Evolutionary conservation across 768 basidiomycete genomes (phyloP).

Genomic region (Pleurotus sapidus): DNA sequence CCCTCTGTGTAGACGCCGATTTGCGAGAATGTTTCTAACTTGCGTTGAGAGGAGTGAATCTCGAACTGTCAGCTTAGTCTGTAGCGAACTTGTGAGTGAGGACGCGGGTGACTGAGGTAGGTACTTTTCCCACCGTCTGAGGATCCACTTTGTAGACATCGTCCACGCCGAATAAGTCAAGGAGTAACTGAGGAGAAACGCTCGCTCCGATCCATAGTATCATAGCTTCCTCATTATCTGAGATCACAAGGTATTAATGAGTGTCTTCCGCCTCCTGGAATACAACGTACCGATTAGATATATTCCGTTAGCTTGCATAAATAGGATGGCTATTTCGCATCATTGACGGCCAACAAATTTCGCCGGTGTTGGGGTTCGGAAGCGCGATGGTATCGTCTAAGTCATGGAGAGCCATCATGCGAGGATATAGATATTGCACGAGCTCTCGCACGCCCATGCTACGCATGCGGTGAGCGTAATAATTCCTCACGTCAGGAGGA

Average conservation of each 20-base stretch:
- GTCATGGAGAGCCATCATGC: constrained; percentile 85
- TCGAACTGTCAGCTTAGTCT: constrained; percentile 72
- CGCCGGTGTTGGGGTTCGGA: constrained; percentile 56
- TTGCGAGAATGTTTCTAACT: constrained; percentile 79
- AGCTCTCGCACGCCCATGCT: constrained; percentile 66
- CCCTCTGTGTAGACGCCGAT: constrained; percentile 56
- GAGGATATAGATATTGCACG: constrained; percentile 84
- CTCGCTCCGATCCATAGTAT: constrained; percentile 90
- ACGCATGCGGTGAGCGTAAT: constrained; percentile 73
- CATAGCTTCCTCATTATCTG: constrained; percentile 85
- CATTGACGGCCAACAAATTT: constrained; percentile 64
- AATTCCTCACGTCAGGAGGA: constrained; percentile 93
- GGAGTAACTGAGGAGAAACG: constrained; percentile 76
- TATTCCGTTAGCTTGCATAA: constrained; percentile 89
- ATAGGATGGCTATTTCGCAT: constrained; percentile 81
- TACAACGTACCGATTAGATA: constrained; percentile 76
- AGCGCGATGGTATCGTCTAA: constrained; percentile 69
- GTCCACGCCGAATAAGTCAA: constrained; percentile 83
- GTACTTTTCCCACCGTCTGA: constrained; percentile 52
- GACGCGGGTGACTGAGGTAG: constrained; percentile 5
- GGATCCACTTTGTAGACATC: constrained; percentile 69
- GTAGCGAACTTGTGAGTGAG: constrained; percentile 6
- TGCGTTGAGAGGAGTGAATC: constrained; percentile 78
- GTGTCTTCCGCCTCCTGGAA: neutral
- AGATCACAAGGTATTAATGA: neutral